Base-by-base conservation (phyloP, 2,329 filamentous ascomycete genomes). In the Hirsutella rhossiliensis region DNA sequence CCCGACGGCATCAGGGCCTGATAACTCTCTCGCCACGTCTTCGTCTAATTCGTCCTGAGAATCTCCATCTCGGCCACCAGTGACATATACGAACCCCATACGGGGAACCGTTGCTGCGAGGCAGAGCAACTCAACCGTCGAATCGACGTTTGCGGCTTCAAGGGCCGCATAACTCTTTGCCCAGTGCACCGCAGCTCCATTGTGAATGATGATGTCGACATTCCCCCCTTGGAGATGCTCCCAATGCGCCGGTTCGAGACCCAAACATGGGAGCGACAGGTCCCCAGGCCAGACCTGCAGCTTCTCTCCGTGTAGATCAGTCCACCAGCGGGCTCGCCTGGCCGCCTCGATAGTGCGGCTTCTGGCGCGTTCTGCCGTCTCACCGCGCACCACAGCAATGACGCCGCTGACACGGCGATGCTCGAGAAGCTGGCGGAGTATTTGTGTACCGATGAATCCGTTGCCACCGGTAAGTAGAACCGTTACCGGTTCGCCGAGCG, bases 131-230 rank as follows among this genome's bases (percentile, higher is more conserved):
- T 47, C 39, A 12, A 40, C 29, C 11, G 48, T 47, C 17, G 46
- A 43, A 23, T 17, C 23, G 11, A 50, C 20, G 36, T 50, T 50
- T 15, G 45, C 36, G 12, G 43, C 45, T 31, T 47, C 42, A 5
- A 50, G 43, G 11, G 37, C 37, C 7, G 36, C 37, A 17, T 43
- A 50, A 40, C 31, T 34, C 31, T 49, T 47, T 29, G 36, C 19
- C 38, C 38, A 47, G 30, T 48, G 46, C 11, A 48, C 47, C 5
- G 30, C 40, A 9, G 47, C 47, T 15, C 48, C 48, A 18, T 47
- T 50, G n/a, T 50, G 48, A 29, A 50, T 47, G 15, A 50, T 38
- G 11, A 42, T 29, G 23, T 43, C 39, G 31, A 45, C 41, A 2
- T 38, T 34, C 3, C 13, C 38, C 4, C 37, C 20, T 15, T 47